Conservation (phyloP, 768 basidiomycete species). For the Boletus insuetus region DNA sequence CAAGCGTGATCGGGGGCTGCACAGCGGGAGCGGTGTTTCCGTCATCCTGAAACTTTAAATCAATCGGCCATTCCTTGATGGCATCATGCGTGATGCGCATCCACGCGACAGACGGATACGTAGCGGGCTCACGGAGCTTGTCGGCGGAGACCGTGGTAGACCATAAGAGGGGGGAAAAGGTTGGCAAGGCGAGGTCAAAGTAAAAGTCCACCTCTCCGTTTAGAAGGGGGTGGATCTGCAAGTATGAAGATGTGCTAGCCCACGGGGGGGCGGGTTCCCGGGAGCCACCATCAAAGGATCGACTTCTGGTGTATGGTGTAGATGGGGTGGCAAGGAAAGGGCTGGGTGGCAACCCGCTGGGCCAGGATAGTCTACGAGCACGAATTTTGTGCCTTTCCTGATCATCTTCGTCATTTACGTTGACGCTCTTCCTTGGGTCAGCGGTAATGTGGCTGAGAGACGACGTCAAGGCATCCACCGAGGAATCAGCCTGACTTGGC, state of each 20-base stretch:
- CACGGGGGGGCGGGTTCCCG: slow-evolving; percentile 24
- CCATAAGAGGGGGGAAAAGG: slow-evolving; percentile 44
- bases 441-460: too few species aligned
- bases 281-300: slow-evolving; percentile 28
- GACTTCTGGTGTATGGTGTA: slow-evolving; percentile 14
- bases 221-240: slow-evolving; percentile 35
- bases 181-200: slow-evolving; percentile 54
- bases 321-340: slow-evolving; percentile 23
- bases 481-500: too few species aligned
- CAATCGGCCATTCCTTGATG: slow-evolving; percentile 59
- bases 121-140: slow-evolving; percentile 51
- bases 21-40: slow-evolving; percentile 21
- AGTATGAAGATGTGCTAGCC: slow-evolving; percentile 22
- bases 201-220: slow-evolving; percentile 53
- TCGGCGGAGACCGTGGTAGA: slow-evolving; percentile 38
- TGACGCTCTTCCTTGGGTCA: too few species aligned
- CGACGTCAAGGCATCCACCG: too few species aligned
- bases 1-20: slow-evolving; percentile 48
- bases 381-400: slow-evolving; percentile 7
- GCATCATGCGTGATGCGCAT: slow-evolving; percentile 57
- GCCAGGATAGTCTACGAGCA: slow-evolving; percentile 45
- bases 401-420: too few species aligned
- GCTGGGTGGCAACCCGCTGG: slow-evolving; percentile 28
- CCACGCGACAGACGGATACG: slow-evolving; percentile 50
- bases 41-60: slow-evolving; percentile 41